Evolutionary conservation across 2,329 filamentous ascomycete genomes (phyloP), one percentile per base, ranked within the genome.

Genomic region (Fusarium tuaranense): DNA sequence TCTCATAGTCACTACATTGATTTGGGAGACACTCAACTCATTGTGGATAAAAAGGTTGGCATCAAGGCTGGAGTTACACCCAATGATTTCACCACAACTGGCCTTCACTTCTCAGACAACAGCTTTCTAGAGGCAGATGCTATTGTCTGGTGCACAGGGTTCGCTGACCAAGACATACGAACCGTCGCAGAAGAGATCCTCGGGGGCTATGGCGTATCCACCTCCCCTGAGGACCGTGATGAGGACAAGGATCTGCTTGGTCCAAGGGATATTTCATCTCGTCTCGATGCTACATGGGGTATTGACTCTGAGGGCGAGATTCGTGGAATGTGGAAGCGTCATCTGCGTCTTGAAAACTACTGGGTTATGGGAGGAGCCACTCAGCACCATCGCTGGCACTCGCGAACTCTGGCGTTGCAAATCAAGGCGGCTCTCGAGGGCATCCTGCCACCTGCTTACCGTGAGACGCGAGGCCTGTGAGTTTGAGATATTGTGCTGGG

Each of bases 281-380:
- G 58, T 5, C 25, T 73, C 13, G 72, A 70, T 3, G 13, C 60
- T 13, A 74, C 68, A 4, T 77, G 70, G 70, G 72, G 74, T 0
- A 25, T 77, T 0, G 72, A 77, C 7, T 5, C 63, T 0, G 70
- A 74, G 4, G 73, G 75, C 0, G 73, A 76, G 16, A 69, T 76
- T 13, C 61, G 70, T 4, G 75, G 75, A 0, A 77, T 77, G 68
- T 77, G 67, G 75, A 77, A 76, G 5, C 63, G 71, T 0, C 75
- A 77, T 22, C 34, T 39, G 9, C 63, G 30, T 5, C 22, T 76
- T 12, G 63, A 73, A 0, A 76, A 74, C 16, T 76, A 67, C 32
- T 72, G 72, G 68, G n/a, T 77, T 5, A 77, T 71, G 63, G 65
- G 70, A 1, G 73, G 67, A 9, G 72, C 68, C 16, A 69, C 59